Conservation (phyloP, 352 stramenopile genomes). For the Paralagenidium karlingii region DNA sequence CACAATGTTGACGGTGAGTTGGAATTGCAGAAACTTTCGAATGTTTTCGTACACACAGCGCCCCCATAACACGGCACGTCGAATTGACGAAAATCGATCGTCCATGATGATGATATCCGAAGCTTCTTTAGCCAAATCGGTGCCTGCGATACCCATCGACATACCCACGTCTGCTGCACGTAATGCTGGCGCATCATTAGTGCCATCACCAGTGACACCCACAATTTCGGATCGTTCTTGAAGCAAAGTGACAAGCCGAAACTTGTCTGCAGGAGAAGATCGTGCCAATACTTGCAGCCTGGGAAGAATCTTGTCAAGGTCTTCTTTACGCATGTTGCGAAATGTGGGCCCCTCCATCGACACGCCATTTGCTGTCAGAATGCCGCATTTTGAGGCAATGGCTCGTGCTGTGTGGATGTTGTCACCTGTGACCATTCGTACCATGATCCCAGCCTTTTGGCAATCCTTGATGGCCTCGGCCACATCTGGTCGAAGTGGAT, state of each 20-base stretch:
- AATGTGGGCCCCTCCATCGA: conserved; percentile 90
- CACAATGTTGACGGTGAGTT: conserved; percentile 78
- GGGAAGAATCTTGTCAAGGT: conserved; percentile 48
- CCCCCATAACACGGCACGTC: conserved; percentile 62
- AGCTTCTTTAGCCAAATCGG: conserved; percentile 67
- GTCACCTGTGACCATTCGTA: conserved; percentile 99
- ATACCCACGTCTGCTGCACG: conserved; percentile 61
- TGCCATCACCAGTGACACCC: conserved; percentile 67
- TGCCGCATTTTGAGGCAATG: conserved; percentile 94
- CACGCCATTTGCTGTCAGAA: conserved; percentile 85
- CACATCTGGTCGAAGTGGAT: conserved; percentile 92
- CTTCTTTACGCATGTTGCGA: conserved; percentile 59
- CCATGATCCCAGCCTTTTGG: conserved; percentile 94
- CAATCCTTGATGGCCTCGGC: conserved; percentile 89
- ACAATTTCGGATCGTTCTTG: conserved; percentile 64
- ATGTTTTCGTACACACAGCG: conserved; percentile 80
- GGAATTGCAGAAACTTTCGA: conserved; percentile 76
- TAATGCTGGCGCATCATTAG: conserved; percentile 67
- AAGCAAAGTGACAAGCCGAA: conserved; percentile 86
- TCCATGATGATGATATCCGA: conserved; percentile 84
- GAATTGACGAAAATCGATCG: conserved; percentile 76
- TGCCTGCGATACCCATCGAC: conserved; percentile 73
- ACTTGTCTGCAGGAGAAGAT: conserved; percentile 95
- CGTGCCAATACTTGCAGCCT: conserved; percentile 85
- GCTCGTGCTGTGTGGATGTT: conserved; percentile 95